phyloP scores from a whole-genome alignment of 108 stramenopile species.

The Conticribra guillardii region DNA sequence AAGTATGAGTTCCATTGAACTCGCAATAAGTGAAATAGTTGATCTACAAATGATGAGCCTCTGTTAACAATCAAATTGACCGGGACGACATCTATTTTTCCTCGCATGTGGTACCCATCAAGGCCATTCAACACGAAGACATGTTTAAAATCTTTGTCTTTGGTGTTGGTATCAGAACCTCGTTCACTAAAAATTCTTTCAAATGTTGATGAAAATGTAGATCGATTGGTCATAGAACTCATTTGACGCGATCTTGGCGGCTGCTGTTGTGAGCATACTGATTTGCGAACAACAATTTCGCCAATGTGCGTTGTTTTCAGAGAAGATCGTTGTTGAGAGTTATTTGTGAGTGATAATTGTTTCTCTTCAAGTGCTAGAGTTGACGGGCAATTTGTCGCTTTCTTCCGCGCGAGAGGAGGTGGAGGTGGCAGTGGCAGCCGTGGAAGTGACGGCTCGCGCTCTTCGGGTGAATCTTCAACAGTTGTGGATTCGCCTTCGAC shows the following conservation, averaged over 20 bases:
- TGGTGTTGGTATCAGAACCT: not conserved
- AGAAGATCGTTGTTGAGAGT: too few species aligned
- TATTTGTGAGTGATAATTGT: too few species aligned
- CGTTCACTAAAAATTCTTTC: conserved; percentile 9
- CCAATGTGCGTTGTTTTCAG: too few species aligned
- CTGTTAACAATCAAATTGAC: conserved; percentile 9
- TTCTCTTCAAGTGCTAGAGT: too few species aligned
- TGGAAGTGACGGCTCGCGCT: too few species aligned
- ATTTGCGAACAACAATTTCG: too few species aligned
- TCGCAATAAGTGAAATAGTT: not conserved
- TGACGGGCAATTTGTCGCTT: too few species aligned
- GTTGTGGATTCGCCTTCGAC: not conserved
- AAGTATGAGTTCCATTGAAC: conserved; percentile 8
- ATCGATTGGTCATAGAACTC: conserved; percentile 1
- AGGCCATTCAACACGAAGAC: conserved; percentile 5
- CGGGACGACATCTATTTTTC: conserved; percentile 4
- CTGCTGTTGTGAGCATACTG: too few species aligned
- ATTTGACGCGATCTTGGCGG: too few species aligned
- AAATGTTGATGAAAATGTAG: conserved; percentile 4
- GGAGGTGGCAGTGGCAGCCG: too few species aligned
- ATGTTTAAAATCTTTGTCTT: not conserved
- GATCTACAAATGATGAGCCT: not conserved
- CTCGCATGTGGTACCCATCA: conserved; percentile 15
- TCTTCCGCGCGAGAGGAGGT: too few species aligned
- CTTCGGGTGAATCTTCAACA: not conserved